Conservation (phyloP, 345 rosid genomes). For the Citrus medica region DNA sequence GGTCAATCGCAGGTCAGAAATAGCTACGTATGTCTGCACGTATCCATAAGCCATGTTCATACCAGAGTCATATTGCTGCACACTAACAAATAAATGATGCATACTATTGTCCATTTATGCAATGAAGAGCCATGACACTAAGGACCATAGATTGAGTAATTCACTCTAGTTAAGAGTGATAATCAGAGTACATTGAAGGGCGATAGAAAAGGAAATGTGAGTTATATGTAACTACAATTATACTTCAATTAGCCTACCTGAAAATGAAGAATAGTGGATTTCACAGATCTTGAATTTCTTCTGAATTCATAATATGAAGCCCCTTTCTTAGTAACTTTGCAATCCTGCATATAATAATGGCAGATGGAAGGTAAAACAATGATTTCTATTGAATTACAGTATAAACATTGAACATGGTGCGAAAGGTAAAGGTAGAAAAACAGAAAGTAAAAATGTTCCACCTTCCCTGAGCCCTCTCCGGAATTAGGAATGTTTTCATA, state of each 20-base stretch:
- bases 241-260: conserved; percentile 41
- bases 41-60: neutral
- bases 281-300: conserved; percentile 63
- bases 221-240: neutral
- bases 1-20: neutral
- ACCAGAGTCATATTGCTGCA: neutral
- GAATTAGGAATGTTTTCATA: conserved; percentile 80
- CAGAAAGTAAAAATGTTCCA: conserved; percentile 11
- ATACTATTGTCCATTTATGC: neutral
- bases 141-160: neutral
- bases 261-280: conserved; percentile 76
- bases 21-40: neutral
- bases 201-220: neutral
- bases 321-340: conserved; percentile 49
- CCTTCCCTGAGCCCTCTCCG: conserved; percentile 68
- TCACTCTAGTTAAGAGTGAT: neutral
- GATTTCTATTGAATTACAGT: neutral
- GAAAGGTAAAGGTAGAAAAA: neutral
- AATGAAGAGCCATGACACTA: neutral
- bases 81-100: neutral
- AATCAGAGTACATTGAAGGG: neutral
- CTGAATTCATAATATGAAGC: conserved; percentile 51
- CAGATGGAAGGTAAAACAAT: neutral
- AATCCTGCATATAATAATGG: conserved; percentile 31
- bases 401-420: neutral